phyloP scores from a whole-genome alignment of 345 rosid genomes.

The Rhizophora apiculata region DNA sequence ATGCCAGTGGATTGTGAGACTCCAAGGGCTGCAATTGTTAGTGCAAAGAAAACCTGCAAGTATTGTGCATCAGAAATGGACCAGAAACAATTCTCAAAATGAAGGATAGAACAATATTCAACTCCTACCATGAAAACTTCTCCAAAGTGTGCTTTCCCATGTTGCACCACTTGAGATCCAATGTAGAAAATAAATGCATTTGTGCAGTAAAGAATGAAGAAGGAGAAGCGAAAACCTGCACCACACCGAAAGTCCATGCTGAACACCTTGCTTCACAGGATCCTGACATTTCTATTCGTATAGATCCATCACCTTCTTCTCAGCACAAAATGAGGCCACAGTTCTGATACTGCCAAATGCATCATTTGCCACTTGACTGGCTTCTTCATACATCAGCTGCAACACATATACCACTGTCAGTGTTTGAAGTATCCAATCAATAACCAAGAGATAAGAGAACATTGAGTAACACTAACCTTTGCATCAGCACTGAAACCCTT shows the following conservation, averaged over 20 bases:
- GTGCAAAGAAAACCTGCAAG: constrained; percentile 54
- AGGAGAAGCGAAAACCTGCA: constrained; percentile 50
- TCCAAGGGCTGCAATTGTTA: too few species aligned
- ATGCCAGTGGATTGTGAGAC: constrained; percentile 68
- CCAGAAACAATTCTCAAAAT: not conserved
- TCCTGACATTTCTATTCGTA: constrained; percentile 49
- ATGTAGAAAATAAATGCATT: constrained; percentile 54
- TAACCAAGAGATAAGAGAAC: not conserved
- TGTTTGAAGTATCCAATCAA: not conserved
- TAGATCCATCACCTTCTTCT: constrained; percentile 52
- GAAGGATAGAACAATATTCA: not conserved
- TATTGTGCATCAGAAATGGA: constrained; percentile 1
- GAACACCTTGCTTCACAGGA: constrained; percentile 46
- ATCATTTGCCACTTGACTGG: constrained; percentile 67
- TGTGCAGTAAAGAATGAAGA: constrained; percentile 40
- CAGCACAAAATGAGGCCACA: constrained; percentile 64
- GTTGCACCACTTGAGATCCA: constrained; percentile 47
- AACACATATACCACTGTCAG: not conserved
- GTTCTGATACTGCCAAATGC: constrained; percentile 66
- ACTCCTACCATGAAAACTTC: constrained; percentile 65
- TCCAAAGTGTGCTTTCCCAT: constrained; percentile 56
- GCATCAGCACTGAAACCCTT: constrained; percentile 59
- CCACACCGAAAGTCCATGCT: constrained; percentile 53
- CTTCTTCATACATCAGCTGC: constrained; percentile 66
- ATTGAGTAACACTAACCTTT: constrained; percentile 21